Conservation (phyloP, 192 early-diverging fungal species). For the Obelidium mucronatum region DNA sequence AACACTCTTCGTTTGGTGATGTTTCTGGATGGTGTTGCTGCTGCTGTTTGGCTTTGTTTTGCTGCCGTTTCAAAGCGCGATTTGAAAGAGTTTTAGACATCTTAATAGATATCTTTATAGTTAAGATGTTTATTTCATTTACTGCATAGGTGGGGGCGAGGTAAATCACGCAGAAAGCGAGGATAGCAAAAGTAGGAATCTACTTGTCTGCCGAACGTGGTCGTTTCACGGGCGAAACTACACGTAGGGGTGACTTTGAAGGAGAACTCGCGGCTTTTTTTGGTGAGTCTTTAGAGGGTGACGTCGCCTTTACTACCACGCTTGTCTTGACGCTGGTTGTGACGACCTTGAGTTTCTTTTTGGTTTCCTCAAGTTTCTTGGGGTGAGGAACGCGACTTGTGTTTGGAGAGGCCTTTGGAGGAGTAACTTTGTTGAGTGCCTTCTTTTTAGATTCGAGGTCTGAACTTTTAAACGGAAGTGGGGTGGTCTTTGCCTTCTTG, state of each 20-base stretch:
- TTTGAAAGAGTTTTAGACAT: not conserved
- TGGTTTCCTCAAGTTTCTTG: slow-evolving; percentile 11
- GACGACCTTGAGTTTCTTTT: slow-evolving; percentile 14
- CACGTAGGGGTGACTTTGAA: not conserved
- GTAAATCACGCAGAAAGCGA: not conserved
- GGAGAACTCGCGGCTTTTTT: slow-evolving; percentile 2
- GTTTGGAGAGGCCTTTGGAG: not conserved
- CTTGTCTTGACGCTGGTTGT: slow-evolving; percentile 10
- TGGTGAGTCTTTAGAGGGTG: not conserved
- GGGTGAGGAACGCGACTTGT: slow-evolving; percentile 18
- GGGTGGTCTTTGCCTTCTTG: not conserved
- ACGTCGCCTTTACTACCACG: slow-evolving; percentile 18
- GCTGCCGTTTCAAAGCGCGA: not conserved
- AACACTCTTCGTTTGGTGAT: not conserved
- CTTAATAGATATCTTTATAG: not conserved
- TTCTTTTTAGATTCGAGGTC: slow-evolving; percentile 6
- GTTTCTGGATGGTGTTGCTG: not conserved
- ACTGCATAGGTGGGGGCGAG: no score
- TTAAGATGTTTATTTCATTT: not conserved
- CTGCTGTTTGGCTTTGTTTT: not conserved
- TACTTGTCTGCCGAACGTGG: not conserved
- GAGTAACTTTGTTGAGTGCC: slow-evolving; percentile 13
- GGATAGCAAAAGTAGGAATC: not conserved
- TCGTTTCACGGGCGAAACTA: not conserved
- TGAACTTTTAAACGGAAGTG: not conserved